Conservation (phyloP, 352 stramenopile genomes). For the Aphanomyces stellatus region DNA sequence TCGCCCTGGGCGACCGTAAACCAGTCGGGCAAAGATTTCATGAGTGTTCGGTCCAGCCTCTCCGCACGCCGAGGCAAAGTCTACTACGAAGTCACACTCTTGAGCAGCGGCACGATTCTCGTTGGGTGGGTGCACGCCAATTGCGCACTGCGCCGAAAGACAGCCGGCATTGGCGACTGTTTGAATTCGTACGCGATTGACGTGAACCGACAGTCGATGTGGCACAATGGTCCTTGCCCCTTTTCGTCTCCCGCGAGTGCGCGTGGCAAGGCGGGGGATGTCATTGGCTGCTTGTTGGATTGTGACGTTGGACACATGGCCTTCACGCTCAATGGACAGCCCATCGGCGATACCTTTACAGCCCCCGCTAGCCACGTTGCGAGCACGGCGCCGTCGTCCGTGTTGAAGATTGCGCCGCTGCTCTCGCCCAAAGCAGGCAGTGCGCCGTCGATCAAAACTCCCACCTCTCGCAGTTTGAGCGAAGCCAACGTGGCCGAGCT, state of each 20-base stretch:
- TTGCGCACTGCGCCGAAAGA: not conserved
- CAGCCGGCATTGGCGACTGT: not conserved
- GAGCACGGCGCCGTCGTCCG: not conserved
- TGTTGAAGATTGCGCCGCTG: constrained; percentile 1
- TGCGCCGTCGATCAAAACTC: not conserved
- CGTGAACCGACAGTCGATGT: constrained; percentile 28
- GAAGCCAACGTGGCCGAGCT: constrained; percentile 33
- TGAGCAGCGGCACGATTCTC: not conserved
- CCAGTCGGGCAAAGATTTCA: not conserved
- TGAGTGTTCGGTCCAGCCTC: not conserved
- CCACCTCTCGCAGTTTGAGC: not conserved
- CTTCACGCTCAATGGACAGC: constrained; percentile 56
- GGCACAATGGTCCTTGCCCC: constrained; percentile 23
- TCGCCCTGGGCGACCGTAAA: constrained; percentile 1
- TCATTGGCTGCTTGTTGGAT: constrained; percentile 43
- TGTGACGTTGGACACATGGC: constrained; percentile 27
- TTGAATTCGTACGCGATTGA: not conserved
- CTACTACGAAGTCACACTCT: constrained; percentile 7
- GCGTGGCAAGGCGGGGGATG: constrained; percentile 22
- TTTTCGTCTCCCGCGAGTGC: constrained; percentile 34
- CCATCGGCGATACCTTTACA: constrained; percentile 11
- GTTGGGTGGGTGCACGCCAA: not conserved
- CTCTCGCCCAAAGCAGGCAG: not conserved
- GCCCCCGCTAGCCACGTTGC: not conserved
- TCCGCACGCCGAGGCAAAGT: not conserved